phyloP scores from a whole-genome alignment of 1,284 basidiomycete species.

The Gomphus sp. region DNA sequence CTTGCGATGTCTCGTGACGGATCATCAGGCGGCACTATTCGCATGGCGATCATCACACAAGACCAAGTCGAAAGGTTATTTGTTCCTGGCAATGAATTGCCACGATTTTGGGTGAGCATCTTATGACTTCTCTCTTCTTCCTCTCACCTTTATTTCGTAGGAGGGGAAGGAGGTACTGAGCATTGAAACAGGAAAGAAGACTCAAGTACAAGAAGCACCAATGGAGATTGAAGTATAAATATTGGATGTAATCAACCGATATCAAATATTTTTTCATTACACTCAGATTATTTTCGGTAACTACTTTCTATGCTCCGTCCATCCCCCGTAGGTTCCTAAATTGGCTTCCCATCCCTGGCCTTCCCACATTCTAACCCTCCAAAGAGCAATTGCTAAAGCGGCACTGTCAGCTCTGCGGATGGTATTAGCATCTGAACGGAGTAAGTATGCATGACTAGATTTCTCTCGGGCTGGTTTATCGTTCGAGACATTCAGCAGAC shows the following conservation, averaged over 20 bases:
- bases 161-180: conserved; percentile 67
- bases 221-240: conserved; percentile 60
- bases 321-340: conserved; percentile 4
- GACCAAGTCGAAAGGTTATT: conserved; percentile 88
- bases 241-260: conserved; percentile 6
- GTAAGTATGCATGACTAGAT: conserved; percentile 59
- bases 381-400: conserved; percentile 57
- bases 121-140: neutral
- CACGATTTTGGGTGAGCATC: conserved; percentile 56
- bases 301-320: conserved; percentile 10
- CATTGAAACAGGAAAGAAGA: conserved; percentile 7
- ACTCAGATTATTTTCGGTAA: neutral
- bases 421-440: conserved; percentile 42
- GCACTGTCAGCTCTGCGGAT: conserved; percentile 46
- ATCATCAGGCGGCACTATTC: conserved; percentile 94
- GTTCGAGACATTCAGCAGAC: neutral
- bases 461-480: conserved; percentile 24
- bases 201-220: conserved; percentile 30
- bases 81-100: conserved; percentile 88
- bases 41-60: conserved; percentile 95
- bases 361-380: conserved; percentile 70
- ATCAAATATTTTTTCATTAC: neutral
- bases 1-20: conserved; percentile 98
- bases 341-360: conserved; percentile 28
- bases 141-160: neutral